These are phyloP conservation scores for Achaetomium macrosporum DNA, from an alignment of 2,329 filamentous ascomycete species.

Conservation along the genomic window DNA sequence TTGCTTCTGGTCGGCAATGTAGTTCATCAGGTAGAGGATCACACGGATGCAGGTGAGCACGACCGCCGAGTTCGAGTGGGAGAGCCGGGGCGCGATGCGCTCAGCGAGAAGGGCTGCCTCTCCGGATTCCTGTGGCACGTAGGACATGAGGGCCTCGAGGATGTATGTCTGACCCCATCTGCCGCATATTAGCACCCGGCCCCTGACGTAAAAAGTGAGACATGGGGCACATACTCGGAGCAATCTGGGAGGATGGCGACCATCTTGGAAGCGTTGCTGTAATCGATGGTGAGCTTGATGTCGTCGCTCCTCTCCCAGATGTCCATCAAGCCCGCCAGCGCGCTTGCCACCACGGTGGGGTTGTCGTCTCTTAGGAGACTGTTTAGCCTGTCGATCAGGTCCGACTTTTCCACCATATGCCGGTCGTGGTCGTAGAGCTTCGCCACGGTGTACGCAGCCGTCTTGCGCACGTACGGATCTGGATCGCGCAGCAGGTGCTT, in stretches of 20 bases:
- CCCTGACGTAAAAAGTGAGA: neutral
- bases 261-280: constrained; percentile 95
- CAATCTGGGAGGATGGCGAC: constrained; percentile 94
- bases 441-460: constrained; percentile 90
- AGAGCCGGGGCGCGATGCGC: constrained; percentile 88
- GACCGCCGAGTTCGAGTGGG: constrained; percentile 93
- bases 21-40: constrained; percentile 97
- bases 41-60: constrained; percentile 95
- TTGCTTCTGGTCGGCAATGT: constrained; percentile 87
- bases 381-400: constrained; percentile 89
- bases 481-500: constrained; percentile 76
- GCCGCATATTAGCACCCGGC: constrained; percentile 13
- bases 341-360: constrained; percentile 92
- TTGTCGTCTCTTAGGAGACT: constrained; percentile 89
- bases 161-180: constrained; percentile 99
- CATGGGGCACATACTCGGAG: constrained; percentile 66
- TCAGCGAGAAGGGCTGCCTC: constrained; percentile 89
- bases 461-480: constrained; percentile 96
- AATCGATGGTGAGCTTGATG: constrained; percentile 97
- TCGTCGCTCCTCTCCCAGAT: constrained; percentile 98
- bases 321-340: constrained; percentile 85
- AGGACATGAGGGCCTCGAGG: constrained; percentile 94
- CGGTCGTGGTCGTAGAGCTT: constrained; percentile 97
- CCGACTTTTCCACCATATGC: constrained; percentile 80
- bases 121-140: constrained; percentile 83